Evolutionary conservation across 768 basidiomycete species (phyloP).

Genomic region (Psilocybe subaeruginosa): DNA sequence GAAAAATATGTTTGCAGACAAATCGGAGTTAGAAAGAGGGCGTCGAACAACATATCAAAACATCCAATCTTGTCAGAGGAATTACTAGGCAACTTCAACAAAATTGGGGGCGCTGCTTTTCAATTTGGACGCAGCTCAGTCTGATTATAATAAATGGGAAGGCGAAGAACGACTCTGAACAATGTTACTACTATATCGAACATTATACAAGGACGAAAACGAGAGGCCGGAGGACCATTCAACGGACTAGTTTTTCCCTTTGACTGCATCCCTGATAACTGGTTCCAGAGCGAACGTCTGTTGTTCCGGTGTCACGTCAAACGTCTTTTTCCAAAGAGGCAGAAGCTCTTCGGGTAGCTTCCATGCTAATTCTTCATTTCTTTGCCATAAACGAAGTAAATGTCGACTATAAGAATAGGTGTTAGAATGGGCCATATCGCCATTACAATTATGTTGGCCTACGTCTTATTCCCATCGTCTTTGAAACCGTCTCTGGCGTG

Average conservation of each 20-base stretch:
- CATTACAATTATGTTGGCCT: slow-evolving; percentile 13
- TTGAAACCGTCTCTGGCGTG: slow-evolving; percentile 48
- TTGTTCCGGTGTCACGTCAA: slow-evolving; percentile 34
- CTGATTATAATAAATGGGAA: neutral
- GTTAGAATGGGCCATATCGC: neutral
- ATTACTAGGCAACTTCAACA: too few relatives aligned
- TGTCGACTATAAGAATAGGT: slow-evolving; percentile 30
- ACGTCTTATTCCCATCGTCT: slow-evolving; percentile 42
- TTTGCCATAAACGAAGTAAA: slow-evolving; percentile 40
- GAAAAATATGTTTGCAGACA: too few relatives aligned
- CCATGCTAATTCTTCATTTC: slow-evolving; percentile 44
- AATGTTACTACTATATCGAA: too few relatives aligned
- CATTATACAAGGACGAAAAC: too few relatives aligned
- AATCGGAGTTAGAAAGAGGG: too few relatives aligned
- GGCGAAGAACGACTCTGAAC: too few relatives aligned
- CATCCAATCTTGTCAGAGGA: too few relatives aligned
- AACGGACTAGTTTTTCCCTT: slow-evolving; percentile 12
- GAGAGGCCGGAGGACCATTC: too few relatives aligned
- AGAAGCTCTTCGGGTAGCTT: slow-evolving; percentile 36
- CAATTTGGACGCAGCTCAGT: neutral
- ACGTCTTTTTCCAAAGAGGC: slow-evolving; percentile 37
- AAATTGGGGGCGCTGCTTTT: too few relatives aligned
- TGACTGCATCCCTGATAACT: slow-evolving; percentile 29
- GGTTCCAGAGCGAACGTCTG: slow-evolving; percentile 41
- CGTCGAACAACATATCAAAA: too few relatives aligned